phyloP scores from a whole-genome alignment of 768 basidiomycete genomes.

The Gloeophyllum trabeum region DNA sequence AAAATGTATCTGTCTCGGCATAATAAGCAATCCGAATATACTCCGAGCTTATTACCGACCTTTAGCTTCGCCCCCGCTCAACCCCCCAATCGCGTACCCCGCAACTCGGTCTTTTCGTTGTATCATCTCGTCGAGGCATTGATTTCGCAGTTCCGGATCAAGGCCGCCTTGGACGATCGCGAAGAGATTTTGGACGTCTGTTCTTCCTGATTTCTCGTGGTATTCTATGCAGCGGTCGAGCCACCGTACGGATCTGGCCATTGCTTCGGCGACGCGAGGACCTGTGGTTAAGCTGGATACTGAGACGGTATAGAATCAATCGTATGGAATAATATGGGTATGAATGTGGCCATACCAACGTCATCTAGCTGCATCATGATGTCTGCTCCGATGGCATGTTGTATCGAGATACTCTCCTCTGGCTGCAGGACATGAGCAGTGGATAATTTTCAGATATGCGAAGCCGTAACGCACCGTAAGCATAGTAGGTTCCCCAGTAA shows the following conservation, averaged over 20 bases:
- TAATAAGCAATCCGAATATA: background rate
- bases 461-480: conserved; percentile 46
- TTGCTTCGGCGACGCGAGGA: conserved; percentile 77
- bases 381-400: conserved; percentile 85
- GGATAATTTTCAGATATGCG: background rate
- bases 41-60: too few relatives aligned
- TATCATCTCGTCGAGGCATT: conserved; percentile 76
- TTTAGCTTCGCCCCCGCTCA: conserved; percentile 90
- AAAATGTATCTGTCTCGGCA: conserved; percentile 75
- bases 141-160: conserved; percentile 55
- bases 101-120: conserved; percentile 63
- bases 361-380: conserved; percentile 95
- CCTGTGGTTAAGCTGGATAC: conserved; percentile 77
- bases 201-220: conserved; percentile 59
- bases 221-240: conserved; percentile 77
- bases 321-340: conserved; percentile 1
- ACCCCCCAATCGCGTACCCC: conserved; percentile 87
- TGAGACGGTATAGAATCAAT: conserved; percentile 14
- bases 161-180: conserved; percentile 90
- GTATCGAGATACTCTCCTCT: conserved; percentile 84
- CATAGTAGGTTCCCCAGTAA: conserved; percentile 83
- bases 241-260: conserved; percentile 84
- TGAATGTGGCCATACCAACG: conserved; percentile 40
- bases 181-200: conserved; percentile 69
- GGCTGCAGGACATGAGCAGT: conserved; percentile 41